Evolutionary conservation across 106 monocot genomes (phyloP).

Genomic region (Hemerocallis citrina): DNA sequence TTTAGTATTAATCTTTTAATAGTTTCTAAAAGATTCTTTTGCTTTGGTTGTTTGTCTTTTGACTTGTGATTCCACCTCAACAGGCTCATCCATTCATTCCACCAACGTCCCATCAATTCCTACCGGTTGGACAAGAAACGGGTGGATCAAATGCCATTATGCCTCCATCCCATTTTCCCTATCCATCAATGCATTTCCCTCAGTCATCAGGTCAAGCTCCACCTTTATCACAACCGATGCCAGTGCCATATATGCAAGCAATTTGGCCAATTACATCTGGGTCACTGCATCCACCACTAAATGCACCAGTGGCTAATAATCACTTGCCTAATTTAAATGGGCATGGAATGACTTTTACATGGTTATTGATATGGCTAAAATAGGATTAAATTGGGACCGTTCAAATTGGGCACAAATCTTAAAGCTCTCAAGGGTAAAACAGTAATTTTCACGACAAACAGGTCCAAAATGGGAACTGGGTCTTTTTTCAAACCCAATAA

Average conservation of each 20-base stretch:
- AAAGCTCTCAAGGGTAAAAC: no score
- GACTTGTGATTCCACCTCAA: constrained; percentile 46
- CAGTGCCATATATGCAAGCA: constrained; percentile 52
- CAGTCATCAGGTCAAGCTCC: constrained; percentile 36
- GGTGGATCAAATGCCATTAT: constrained; percentile 34
- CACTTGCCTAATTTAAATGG: constrained; percentile 35
- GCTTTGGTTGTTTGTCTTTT: constrained; percentile 51
- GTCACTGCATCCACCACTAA: constrained; percentile 42
- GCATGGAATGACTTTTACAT: constrained; percentile 41
- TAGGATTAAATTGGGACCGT: no score
- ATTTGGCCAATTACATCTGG: constrained; percentile 37
- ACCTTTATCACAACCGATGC: constrained; percentile 35
- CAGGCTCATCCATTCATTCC: constrained; percentile 58
- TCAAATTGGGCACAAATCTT: no score
- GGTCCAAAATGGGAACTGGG: no score
- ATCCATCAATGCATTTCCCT: constrained; percentile 35
- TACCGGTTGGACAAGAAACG: constrained; percentile 45
- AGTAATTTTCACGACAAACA: no score
- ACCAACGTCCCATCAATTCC: constrained; percentile 42
- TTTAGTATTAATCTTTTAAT: not conserved
- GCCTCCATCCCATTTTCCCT: constrained; percentile 39
- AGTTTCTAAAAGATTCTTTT: not conserved
- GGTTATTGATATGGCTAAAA: no score
- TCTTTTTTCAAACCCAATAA: no score
- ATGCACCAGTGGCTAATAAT: constrained; percentile 19